These are phyloP conservation scores for Helichrysum umbraculigerum DNA, from an alignment of 129 eudicot genomes.

Conservation along the genomic window DNA sequence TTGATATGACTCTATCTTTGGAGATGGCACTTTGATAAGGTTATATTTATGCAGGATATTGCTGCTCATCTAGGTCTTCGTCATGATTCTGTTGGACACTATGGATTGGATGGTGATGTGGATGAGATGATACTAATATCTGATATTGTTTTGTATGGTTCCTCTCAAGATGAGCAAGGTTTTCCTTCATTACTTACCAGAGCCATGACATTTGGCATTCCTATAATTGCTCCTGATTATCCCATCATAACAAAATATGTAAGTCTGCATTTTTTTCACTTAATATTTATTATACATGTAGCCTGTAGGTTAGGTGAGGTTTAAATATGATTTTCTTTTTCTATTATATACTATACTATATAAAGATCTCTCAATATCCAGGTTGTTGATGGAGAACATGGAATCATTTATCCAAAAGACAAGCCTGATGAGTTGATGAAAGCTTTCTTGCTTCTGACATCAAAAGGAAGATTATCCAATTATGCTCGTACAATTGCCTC, in stretches of 20 bases:
- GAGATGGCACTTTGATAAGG: background rate
- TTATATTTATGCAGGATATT: constrained; percentile 49
- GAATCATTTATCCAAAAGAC: constrained; percentile 69
- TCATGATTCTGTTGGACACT: constrained; percentile 73
- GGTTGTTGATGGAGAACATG: constrained; percentile 89
- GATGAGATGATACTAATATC: constrained; percentile 66
- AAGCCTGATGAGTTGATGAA: constrained; percentile 64
- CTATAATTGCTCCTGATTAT: constrained; percentile 79
- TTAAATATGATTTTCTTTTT: constrained; percentile 14
- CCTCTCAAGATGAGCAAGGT: constrained; percentile 87
- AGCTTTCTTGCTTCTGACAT: constrained; percentile 63
- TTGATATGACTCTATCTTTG: background rate
- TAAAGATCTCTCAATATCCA: constrained; percentile 35
- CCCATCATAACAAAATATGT: constrained; percentile 70
- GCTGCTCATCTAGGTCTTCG: constrained; percentile 68
- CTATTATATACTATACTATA: constrained; percentile 3
- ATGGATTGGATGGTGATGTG: constrained; percentile 71
- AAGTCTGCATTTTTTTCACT: constrained; percentile 29
- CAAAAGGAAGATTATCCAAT: constrained; percentile 63
- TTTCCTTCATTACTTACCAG: constrained; percentile 81
- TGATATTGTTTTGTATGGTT: constrained; percentile 81
- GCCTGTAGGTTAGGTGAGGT: constrained; percentile 3
- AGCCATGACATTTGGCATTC: constrained; percentile 91
- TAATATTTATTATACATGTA: constrained; percentile 22
- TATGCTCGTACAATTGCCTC: constrained; percentile 64